Evolutionary conservation across 768 basidiomycete genomes (phyloP).

Genomic region (Xerocomus spinulosus): DNA sequence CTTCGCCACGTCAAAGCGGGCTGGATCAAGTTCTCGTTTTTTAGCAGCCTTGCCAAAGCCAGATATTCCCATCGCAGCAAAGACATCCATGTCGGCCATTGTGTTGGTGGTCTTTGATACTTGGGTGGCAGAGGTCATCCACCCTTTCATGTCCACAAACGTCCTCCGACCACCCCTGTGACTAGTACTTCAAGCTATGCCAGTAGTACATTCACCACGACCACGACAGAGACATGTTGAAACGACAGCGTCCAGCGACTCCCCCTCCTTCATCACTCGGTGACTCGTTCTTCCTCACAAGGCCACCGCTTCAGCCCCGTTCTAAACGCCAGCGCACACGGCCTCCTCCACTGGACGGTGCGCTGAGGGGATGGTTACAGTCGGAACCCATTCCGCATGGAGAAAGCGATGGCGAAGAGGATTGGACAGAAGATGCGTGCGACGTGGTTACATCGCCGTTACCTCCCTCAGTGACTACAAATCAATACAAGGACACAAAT

Average conservation of each 20-base stretch:
- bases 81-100: slow-evolving; percentile 64
- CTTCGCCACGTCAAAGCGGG: slow-evolving; percentile 75
- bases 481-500: slow-evolving; percentile 59
- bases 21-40: slow-evolving; percentile 66
- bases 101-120: slow-evolving; percentile 1
- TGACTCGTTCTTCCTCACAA: slow-evolving; percentile 18
- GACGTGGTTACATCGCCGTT: slow-evolving; percentile 28
- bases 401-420: slow-evolving; percentile 30
- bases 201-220: background rate
- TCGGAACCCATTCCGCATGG: slow-evolving; percentile 9
- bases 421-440: slow-evolving; percentile 32
- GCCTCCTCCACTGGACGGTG: slow-evolving; percentile 52
- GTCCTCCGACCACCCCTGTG: slow-evolving; percentile 21
- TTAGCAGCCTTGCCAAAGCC: slow-evolving; percentile 76
- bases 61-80: slow-evolving; percentile 79
- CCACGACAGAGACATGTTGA: slow-evolving; percentile 40
- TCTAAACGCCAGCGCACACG: slow-evolving; percentile 52
- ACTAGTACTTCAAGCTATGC: background rate
- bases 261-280: slow-evolving; percentile 36
- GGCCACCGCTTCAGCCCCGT: slow-evolving; percentile 26
- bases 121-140: slow-evolving; percentile 18
- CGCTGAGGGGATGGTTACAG: slow-evolving; percentile 42
- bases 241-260: slow-evolving; percentile 46
- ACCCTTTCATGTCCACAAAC: slow-evolving; percentile 5
- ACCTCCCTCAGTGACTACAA: slow-evolving; percentile 11